A percentile compares a stretch with the other conserved stretches of the same genome.
phyloP scores from a whole-genome alignment of 768 basidiomycete species.

The Russula compacta region DNA sequence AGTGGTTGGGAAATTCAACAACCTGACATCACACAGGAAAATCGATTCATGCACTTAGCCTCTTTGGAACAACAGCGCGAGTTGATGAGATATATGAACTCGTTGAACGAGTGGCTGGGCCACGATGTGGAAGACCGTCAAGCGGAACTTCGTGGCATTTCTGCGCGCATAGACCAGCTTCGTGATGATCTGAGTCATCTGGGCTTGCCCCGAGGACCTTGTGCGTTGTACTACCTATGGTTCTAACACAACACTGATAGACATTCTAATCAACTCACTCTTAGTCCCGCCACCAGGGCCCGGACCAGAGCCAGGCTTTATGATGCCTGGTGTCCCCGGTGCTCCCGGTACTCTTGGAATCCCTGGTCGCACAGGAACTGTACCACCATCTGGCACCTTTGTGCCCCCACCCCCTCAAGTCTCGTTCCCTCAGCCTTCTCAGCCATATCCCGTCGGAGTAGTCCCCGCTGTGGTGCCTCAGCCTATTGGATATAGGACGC shows the following conservation, averaged over 20 bases:
- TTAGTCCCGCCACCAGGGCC: slow-evolving; percentile 1
- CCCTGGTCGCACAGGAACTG: not conserved
- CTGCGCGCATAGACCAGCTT: slow-evolving; percentile 48
- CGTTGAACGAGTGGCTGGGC: slow-evolving; percentile 70
- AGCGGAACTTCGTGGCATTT: slow-evolving; percentile 56
- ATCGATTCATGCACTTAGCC: slow-evolving; percentile 61
- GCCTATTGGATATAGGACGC: not conserved
- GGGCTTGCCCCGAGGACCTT: slow-evolving; percentile 3
- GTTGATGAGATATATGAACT: slow-evolving; percentile 69
- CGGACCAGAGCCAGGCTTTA: slow-evolving; percentile 2
- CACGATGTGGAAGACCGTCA: slow-evolving; percentile 75
- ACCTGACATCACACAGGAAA: slow-evolving; percentile 43
- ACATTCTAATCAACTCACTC: not conserved
- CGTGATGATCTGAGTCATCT: slow-evolving; percentile 38
- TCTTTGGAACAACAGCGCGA: slow-evolving; percentile 74
- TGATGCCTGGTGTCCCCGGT: not conserved
- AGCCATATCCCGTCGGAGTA: not conserved
- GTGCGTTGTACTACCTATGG: not conserved
- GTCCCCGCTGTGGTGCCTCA: not conserved
- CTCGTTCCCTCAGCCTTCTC: not conserved
- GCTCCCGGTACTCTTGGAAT: not conserved
- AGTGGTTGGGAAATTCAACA: not conserved
- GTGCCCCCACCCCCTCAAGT: not conserved
- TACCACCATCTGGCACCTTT: not conserved
- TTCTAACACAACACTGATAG: slow-evolving; percentile 10